Evolutionary conservation across 257 asterid species (phyloP), one percentile per base, ranked within the genome.

Genomic region (Apocynum venetum): DNA sequence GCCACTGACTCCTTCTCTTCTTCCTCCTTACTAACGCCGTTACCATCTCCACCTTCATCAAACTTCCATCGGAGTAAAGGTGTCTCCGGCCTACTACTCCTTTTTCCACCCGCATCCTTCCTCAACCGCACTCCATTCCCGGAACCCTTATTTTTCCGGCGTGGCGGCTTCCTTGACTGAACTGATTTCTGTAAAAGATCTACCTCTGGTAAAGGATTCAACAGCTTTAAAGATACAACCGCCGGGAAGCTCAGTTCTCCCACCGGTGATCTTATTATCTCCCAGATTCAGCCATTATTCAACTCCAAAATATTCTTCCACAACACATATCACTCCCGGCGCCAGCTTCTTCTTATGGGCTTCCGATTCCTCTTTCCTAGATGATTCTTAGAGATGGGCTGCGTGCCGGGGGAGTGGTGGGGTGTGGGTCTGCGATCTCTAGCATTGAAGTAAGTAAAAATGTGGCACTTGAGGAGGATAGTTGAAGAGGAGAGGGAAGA

Each of bases 61-160:
- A 85, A 83, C 85, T 89, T 91, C 96, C 96, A 91, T 51, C 83
- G 84, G 12, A 87, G 84, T 11, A 88, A 69, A 76, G 91, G 96
- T 55, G 96, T 91, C 51, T 84, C 90, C 4, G 91, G 94, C 47
- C 88, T 86, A 86, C 84, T 82, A 65, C 77, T 78, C 77, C 82
- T 89, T 20, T 78, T 77, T 48, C 84, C 80, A 2, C 80, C 77
- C 46, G 68, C n/a, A n/a, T 85, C 90, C 81, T 80, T 88, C 83
- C 78, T 82, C 70, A 89, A 68, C 81, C 88, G 82, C 75, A 85
- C 79, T 52, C 90, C 86, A 60, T 67, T 56, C 67, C 83, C 79
- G 84, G 85, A 73, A 77, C 69, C 81, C 88, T 66, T 88, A 79
- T 67, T 79, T 80, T 79, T 91, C 86, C 90, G 91, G 78, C 86